Base-by-base conservation (phyloP, 2,329 filamentous ascomycete genomes). In the Xenoacremonium recifei region DNA sequence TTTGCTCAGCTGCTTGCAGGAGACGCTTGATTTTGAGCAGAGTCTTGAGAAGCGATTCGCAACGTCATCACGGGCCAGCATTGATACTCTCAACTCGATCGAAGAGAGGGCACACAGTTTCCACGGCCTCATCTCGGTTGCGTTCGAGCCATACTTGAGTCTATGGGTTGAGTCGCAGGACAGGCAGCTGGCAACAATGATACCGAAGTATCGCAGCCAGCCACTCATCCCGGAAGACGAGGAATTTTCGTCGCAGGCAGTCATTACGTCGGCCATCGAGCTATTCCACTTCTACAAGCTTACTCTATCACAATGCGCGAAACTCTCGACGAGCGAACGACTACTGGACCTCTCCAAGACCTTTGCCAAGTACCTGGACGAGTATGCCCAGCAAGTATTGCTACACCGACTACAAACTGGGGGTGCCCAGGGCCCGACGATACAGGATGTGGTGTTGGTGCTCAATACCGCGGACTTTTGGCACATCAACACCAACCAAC, bases 381-480 rank as follows among this genome's bases (percentile, higher is more conserved):
- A 93, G 56, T 99, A 99, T 62, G 89, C 91, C 1, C 91, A 97
- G 60, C 89, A 95, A 55, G 89, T 99, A 3, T 74, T 99, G 6
- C 77, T 95, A 13, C 79, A 84, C 50, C 85, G 87, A 47, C 60
- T 85, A 6, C 79, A 83, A 51, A 65, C 66, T 4, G 87, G 67
- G 58, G 81, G 63, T 51, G 75, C 53, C 65, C 76, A 59, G 57
- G 76, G 48, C 1, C 71, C 79, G 2, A 67, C 73, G 4, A 58
- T 93, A 3, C 84, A 96, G 56, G 87, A 96, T 49, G 79, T 87
- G 4, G 79, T 96, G 12, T 72, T 95, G 4, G 90, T 97, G 1
- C 74, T 99, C 35, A 99, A 99, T 62, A 97, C 93, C 2, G 92
- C 93, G 1, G 93, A 99, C 60, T 99, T 97, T 64, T 99, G 93